Base-by-base conservation (phyloP, 2,329 filamentous ascomycete genomes). In the Stagonosporopsis cucurbitacearum region DNA sequence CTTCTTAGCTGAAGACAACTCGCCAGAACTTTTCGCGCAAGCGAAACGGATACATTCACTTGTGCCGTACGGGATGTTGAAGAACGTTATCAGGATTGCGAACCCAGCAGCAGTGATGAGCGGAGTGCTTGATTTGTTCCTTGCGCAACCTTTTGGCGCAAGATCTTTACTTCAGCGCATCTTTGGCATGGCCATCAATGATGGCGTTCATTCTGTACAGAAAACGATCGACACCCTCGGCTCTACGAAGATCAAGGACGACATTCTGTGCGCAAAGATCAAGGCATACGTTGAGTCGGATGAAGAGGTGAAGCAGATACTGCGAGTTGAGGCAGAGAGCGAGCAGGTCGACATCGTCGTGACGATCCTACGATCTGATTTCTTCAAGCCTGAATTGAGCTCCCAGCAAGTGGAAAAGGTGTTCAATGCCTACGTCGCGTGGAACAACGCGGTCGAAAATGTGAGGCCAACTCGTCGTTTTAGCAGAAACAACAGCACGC, bases 71-170 rank as follows among this genome's bases (percentile, higher is more conserved):
- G 89, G 88, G 0, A 81, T 97, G 44, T 82, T 99, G 73, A 99
- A 99, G 80, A 97, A 98, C 71, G 92, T 96, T 42, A 98, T 99
- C 69, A 88, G 94, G 53, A 92, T 98, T 65, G 92, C 95, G 20
- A 99, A 99, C 67, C 95, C 95, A 2, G 94, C 94, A 0, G 92
- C 92, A 6, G 95, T 99, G 62, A 98, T 99, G 94, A 91, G 90
- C n/a, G 90, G 90, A 19, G 88, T 98, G 40, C 83, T 99, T 20
- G 95, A 99, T 73, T 84, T 99, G 41, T 99, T 99, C 80, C 83
- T 98, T 56, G 94, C 95, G 7, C 95, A 98, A 67, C 95, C 95
- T 0, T 96, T 98, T 59, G 94, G 94, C 19, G 84, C 93, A 0
- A 86, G 92, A 48, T 97, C 93, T 11, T 80, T 99, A 11, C 86